phyloP scores from a whole-genome alignment of 306 rosid species.

The Pueraria montana region DNA sequence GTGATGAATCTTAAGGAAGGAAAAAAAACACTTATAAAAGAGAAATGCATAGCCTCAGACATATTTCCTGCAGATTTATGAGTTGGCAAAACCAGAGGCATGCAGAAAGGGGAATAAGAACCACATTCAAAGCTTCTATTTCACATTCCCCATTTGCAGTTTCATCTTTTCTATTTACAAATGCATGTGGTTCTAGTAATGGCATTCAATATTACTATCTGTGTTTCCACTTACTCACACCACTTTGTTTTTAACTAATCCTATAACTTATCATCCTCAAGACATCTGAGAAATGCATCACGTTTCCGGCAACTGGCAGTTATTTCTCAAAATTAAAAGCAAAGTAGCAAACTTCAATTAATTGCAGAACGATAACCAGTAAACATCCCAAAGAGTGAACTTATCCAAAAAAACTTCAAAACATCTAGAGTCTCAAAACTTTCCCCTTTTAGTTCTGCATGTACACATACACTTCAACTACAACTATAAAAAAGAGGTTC shows the following conservation, averaged over 20 bases:
- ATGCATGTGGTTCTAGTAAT: slow-evolving; percentile 19
- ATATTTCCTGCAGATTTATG: slow-evolving; percentile 10
- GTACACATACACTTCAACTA: slow-evolving; percentile 13
- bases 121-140: slow-evolving; percentile 27
- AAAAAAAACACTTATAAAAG: neutral
- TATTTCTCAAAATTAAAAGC: slow-evolving; percentile 30
- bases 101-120: slow-evolving; percentile 33
- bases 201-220: slow-evolving; percentile 11
- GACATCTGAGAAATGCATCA: slow-evolving; percentile 29
- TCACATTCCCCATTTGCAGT: slow-evolving; percentile 10
- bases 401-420: slow-evolving; percentile 30
- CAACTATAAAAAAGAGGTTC: slow-evolving; percentile 15
- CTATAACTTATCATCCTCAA: slow-evolving; percentile 26
- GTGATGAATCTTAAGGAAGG: neutral
- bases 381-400: slow-evolving; percentile 34
- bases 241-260: slow-evolving; percentile 1
- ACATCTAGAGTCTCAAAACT: slow-evolving; percentile 7
- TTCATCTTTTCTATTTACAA: slow-evolving; percentile 21
- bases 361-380: slow-evolving; percentile 27
- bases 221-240: neutral
- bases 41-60: slow-evolving; percentile 29
- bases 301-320: slow-evolving; percentile 8
- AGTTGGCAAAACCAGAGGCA: slow-evolving; percentile 12
- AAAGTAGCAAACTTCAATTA: slow-evolving; percentile 30
- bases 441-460: neutral